A percentile compares a stretch with the other conserved stretches of the same genome.
Evolutionary conservation across 306 rosid genomes (phyloP).

Genomic region (Acacia melanoxylon): DNA sequence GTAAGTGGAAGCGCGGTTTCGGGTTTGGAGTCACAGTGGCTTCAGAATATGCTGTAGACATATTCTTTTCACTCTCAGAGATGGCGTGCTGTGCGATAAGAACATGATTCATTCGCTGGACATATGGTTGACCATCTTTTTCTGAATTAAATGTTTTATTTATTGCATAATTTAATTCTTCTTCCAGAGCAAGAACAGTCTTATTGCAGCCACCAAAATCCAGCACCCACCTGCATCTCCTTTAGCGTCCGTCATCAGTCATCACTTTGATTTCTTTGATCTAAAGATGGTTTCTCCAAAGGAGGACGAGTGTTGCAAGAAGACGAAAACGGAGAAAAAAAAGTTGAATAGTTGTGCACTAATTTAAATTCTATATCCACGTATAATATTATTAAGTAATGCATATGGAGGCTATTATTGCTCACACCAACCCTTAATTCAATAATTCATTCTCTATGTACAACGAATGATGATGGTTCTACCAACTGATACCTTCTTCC

Average conservation of each 20-base stretch:
- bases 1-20: neutral
- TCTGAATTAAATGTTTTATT: too few species aligned
- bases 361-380: neutral
- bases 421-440: neutral
- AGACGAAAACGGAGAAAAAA: neutral
- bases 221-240: neutral
- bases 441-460: neutral
- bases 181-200: neutral
- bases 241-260: neutral
- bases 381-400: neutral
- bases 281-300: too few species aligned
- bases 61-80: neutral
- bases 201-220: neutral
- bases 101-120: neutral
- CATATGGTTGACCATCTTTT: neutral
- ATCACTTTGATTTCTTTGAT: neutral
- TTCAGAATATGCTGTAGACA: neutral
- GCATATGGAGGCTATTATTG: neutral
- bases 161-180: neutral
- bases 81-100: neutral
- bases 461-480: neutral
- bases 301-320: too few species aligned
- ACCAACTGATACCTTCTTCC: neutral
- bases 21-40: neutral
- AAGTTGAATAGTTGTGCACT: neutral